Base-by-base conservation (phyloP, 1,139 yeast species). In the Saccharomycopsis hybrid region DNA sequence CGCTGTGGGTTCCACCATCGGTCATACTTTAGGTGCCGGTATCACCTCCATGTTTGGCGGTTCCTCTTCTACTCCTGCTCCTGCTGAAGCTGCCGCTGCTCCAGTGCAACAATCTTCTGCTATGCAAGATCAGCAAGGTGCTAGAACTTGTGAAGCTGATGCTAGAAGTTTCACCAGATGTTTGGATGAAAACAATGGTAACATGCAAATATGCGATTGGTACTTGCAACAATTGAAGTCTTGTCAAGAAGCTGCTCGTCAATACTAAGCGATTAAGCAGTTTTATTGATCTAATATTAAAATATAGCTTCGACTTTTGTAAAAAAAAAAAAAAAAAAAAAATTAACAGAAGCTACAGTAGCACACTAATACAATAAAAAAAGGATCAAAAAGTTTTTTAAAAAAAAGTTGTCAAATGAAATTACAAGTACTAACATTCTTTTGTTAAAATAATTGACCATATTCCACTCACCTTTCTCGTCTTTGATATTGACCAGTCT, bases 11-110 rank as follows among this genome's bases (percentile, higher is more conserved):
- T 86, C 96, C 52, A 83, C 97, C 57, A 82, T 90, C 54, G 98
- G 98, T 55, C 98, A 92, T 75, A 88, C 97, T 47, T 61, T 92
- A 56, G 97, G 97, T 70, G 95, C 95, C 54, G 97, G 97, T 62
- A 73, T 92, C 60, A 81, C 95, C 50, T 76, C 88, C 48, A 70
- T 92, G 76, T 90, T 92, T 64, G 90, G 95, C 50, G 96, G 96
- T 50, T 75, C 85, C n/a, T 66, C 77, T 39, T 44, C 48, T n/a
- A 8, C 46, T 5, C 39, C 52, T 32, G 44, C 51, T 31, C 42
- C 41, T 51, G 57, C 51, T 28, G 64, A 72, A 58, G 72, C 68
- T 46, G 68, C 67, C 51, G 39, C 39, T n/a, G 18, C 7, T 7
- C 18, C 18, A 5, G 18, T 5, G 24, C 24, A 8, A 5, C 39